Conservation (phyloP, 2,329 filamentous ascomycete genomes). For the Pestalotiopsis sp. region DNA sequence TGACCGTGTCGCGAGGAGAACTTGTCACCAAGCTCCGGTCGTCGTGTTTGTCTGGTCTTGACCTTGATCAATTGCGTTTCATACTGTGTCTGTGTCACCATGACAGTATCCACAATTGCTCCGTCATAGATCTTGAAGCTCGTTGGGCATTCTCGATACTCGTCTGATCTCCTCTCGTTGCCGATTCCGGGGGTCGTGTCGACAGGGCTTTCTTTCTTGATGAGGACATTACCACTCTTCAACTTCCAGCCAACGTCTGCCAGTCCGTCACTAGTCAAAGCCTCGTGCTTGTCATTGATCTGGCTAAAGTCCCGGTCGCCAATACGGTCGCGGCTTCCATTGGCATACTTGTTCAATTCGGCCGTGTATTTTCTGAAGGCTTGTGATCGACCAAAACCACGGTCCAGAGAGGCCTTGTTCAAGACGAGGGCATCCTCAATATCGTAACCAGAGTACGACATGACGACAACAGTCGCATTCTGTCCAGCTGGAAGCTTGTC, state of each 20-base stretch:
- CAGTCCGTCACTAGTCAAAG: constrained; percentile 84
- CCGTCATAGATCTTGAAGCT: constrained; percentile 84
- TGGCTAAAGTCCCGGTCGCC: constrained; percentile 65
- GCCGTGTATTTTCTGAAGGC: constrained; percentile 95
- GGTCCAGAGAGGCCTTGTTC: constrained; percentile 94
- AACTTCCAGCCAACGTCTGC: constrained; percentile 84
- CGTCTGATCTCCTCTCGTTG: constrained; percentile 63
- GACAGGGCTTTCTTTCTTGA: constrained; percentile 85
- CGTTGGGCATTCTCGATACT: constrained; percentile 69
- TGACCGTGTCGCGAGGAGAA: constrained; percentile 98
- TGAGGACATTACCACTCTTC: constrained; percentile 78
- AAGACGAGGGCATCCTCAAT: constrained; percentile 97
- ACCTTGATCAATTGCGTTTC: constrained; percentile 90
- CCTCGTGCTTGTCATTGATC: constrained; percentile 68
- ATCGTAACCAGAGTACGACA: constrained; percentile 99
- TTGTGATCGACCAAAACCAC: constrained; percentile 94
- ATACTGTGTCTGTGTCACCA: constrained; percentile 86
- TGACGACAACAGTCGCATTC: constrained; percentile 96
- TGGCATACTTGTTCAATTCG: constrained; percentile 86
- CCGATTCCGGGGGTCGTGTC: constrained; percentile 77
- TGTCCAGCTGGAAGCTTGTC: constrained; percentile 97
- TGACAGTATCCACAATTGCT: constrained; percentile 93
- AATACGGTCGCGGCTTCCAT: constrained; percentile 71
- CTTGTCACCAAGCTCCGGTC: constrained; percentile 95
- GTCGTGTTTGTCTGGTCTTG: constrained; percentile 91